Evolutionary conservation across 2,329 filamentous ascomycete genomes (phyloP).

Genomic region (Penicillium italicum): DNA sequence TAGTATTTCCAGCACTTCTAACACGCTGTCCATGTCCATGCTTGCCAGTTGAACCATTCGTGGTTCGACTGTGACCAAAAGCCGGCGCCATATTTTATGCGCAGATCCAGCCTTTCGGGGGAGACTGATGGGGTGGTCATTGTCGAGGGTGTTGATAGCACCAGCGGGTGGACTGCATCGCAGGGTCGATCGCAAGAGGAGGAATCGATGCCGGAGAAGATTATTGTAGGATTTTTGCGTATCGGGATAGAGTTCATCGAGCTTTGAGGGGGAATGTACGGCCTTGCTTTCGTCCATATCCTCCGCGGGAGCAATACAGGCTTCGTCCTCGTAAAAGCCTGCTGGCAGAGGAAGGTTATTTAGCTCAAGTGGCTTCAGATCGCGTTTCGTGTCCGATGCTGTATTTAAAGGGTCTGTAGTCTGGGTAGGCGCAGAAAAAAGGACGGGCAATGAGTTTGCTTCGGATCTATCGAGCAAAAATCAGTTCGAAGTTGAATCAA

Average conservation of each 20-base stretch:
- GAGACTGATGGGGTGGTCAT: constrained; percentile 52
- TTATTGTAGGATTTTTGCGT: constrained; percentile 66
- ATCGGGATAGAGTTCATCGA: constrained; percentile 34
- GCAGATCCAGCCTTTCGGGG: constrained; percentile 53
- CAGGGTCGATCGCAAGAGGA: constrained; percentile 60
- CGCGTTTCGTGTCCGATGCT: not conserved
- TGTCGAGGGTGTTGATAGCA: constrained; percentile 53
- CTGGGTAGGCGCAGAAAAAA: constrained; percentile 61
- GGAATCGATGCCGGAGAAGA: constrained; percentile 63
- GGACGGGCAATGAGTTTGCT: constrained; percentile 68
- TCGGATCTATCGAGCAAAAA: constrained; percentile 56
- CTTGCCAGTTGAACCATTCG: constrained; percentile 50
- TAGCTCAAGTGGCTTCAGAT: constrained; percentile 23
- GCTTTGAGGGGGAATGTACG: constrained; percentile 18
- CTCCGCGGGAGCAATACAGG: constrained; percentile 64
- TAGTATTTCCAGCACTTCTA: constrained; percentile 63
- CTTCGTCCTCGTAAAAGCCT: constrained; percentile 73
- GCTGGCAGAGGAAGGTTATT: constrained; percentile 52
- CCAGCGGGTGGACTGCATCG: constrained; percentile 53
- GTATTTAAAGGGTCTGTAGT: constrained; percentile 8
- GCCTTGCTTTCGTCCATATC: constrained; percentile 43
- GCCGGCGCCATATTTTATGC: constrained; percentile 54
- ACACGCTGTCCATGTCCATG: constrained; percentile 59
- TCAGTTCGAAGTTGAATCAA: constrained; percentile 5
- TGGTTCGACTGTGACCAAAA: constrained; percentile 43